Conservation (phyloP, 2,329 filamentous ascomycete species). For the Talaromyces verruculosus region DNA sequence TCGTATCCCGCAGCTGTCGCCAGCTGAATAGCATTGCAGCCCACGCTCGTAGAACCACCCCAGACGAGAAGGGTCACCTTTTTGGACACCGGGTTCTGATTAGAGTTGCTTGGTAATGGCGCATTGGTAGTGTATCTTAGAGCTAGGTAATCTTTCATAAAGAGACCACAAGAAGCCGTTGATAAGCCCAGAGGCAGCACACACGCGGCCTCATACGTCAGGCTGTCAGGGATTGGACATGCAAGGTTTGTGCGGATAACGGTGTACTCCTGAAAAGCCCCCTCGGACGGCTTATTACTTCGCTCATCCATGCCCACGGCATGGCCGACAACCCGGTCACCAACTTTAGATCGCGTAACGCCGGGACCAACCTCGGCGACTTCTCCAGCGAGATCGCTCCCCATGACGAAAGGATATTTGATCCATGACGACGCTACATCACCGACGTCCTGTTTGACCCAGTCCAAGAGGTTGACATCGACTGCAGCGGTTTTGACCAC, state of each 20-base stretch:
- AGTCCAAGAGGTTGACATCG: constrained; percentile 4
- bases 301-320: constrained; percentile 2
- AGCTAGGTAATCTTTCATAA: not conserved
- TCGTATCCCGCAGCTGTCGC: not conserved
- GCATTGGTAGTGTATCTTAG: not conserved
- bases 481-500: not conserved
- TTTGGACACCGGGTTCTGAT: not conserved
- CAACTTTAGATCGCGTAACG: constrained; percentile 28
- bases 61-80: not conserved
- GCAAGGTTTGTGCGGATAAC: not conserved
- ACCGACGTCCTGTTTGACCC: constrained; percentile 20
- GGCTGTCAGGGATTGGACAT: not conserved
- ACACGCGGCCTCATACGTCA: not conserved
- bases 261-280: constrained; percentile 2
- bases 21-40: not conserved
- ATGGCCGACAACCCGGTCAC: constrained; percentile 29
- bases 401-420: constrained; percentile 28
- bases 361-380: constrained; percentile 30
- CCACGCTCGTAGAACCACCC: not conserved
- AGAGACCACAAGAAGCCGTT: not conserved
- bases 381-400: constrained; percentile 31
- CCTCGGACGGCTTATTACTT: not conserved
- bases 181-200: not conserved
- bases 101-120: not conserved
- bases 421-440: constrained; percentile 10